phyloP scores from a whole-genome alignment of 345 rosid genomes.

The Garcia nutans region DNA sequence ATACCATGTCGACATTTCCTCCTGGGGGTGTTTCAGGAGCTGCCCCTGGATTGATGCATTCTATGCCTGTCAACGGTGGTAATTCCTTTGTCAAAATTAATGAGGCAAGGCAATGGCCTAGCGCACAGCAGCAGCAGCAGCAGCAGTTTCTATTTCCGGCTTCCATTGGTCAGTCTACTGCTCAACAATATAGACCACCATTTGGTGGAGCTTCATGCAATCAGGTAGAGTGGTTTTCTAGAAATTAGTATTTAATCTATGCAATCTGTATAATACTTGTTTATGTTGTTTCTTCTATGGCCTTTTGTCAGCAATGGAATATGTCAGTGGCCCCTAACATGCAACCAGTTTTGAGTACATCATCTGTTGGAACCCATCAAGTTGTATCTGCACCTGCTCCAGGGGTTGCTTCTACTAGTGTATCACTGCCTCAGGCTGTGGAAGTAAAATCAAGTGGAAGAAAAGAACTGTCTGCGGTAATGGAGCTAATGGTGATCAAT shows the following conservation, averaged over 20 bases:
- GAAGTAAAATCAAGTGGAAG: slow-evolving; percentile 60
- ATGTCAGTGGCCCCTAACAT: slow-evolving; percentile 35
- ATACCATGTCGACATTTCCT: slow-evolving; percentile 33
- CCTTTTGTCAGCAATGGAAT: slow-evolving; percentile 57
- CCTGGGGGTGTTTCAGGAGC: slow-evolving; percentile 34
- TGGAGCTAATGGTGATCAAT: not conserved
- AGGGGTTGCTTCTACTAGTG: slow-evolving; percentile 33
- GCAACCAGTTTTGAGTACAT: slow-evolving; percentile 42
- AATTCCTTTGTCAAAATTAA: slow-evolving; percentile 22
- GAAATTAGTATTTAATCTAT: slow-evolving; percentile 6
- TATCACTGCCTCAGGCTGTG: slow-evolving; percentile 33
- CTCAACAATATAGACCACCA: slow-evolving; percentile 46
- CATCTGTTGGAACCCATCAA: slow-evolving; percentile 46
- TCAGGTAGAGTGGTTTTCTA: slow-evolving; percentile 47
- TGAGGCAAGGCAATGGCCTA: slow-evolving; percentile 39
- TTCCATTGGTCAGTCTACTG: slow-evolving; percentile 38
- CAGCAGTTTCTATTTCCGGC: slow-evolving; percentile 35
- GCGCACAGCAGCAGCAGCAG: slow-evolving; percentile 51
- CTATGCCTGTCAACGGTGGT: slow-evolving; percentile 32
- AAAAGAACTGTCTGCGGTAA: slow-evolving; percentile 79
- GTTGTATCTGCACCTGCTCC: slow-evolving; percentile 30
- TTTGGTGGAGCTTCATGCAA: slow-evolving; percentile 45
- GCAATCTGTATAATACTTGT: slow-evolving; percentile 9
- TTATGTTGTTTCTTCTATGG: slow-evolving; percentile 15
- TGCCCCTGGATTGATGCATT: slow-evolving; percentile 33